These are phyloP conservation scores for Fraxinus angustifolia DNA, from an alignment of 305 asterid genomes.

Conservation along the genomic window DNA sequence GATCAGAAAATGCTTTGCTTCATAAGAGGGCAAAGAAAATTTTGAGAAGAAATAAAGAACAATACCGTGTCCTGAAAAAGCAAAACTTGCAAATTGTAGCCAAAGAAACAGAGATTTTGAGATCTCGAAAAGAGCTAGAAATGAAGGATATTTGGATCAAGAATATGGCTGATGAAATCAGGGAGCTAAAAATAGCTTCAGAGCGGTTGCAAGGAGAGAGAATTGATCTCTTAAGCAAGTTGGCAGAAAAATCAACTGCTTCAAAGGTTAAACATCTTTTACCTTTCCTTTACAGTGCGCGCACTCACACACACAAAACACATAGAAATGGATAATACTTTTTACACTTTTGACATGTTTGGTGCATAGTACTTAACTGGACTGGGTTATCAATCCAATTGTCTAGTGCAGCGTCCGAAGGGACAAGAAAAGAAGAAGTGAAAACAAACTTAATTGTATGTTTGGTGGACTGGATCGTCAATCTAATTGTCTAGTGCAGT, in stretches of 20 bases:
- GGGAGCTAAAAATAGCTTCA: constrained; percentile 29
- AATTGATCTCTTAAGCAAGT: constrained; percentile 18
- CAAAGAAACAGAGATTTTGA: constrained; percentile 36
- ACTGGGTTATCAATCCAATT: not conserved
- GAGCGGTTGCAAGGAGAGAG: constrained; percentile 35
- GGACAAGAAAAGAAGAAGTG: no score
- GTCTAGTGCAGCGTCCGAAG: not conserved
- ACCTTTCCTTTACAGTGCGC: not conserved
- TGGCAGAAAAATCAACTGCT: constrained; percentile 31
- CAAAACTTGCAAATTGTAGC: constrained; percentile 31
- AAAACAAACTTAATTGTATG: not conserved
- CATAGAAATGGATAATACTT: not conserved
- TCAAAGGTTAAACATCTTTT: constrained; percentile 34
- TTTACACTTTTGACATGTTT: not conserved
- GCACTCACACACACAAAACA: not conserved
- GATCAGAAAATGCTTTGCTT: constrained; percentile 44
- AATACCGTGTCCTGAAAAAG: constrained; percentile 24
- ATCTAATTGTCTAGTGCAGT: not conserved
- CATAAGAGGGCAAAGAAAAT: constrained; percentile 44
- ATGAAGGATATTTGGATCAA: constrained; percentile 25
- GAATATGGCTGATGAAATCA: constrained; percentile 40
- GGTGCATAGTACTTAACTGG: not conserved
- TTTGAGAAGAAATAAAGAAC: constrained; percentile 24
- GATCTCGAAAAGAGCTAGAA: constrained; percentile 29
- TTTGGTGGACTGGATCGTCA: not conserved